A percentile compares a stretch with the other conserved stretches of the same genome.
Evolutionary conservation across 768 basidiomycete species (phyloP).

Genomic region (Sarcodon aspratus): DNA sequence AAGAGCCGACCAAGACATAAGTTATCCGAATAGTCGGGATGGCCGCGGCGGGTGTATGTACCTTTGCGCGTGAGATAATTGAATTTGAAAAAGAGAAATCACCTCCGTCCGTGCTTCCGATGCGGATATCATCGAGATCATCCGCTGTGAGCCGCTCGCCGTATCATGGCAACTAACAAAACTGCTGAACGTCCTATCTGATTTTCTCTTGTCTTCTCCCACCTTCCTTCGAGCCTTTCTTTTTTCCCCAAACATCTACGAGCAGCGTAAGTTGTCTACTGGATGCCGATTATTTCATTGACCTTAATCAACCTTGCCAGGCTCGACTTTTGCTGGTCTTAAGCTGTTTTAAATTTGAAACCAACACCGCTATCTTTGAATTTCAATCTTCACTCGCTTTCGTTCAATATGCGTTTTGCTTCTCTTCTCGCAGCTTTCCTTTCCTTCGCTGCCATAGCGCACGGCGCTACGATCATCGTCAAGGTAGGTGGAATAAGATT

Average conservation of each 20-base stretch:
- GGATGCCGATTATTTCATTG: not conserved
- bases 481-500: constrained; percentile 14
- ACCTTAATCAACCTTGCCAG: not conserved
- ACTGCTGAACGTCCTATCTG: not conserved
- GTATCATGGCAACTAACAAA: not conserved
- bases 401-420: constrained; percentile 40
- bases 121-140: no score
- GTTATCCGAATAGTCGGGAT: no score
- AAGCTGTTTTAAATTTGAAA: not conserved
- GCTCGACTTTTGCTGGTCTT: not conserved
- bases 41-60: not conserved
- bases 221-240: not conserved
- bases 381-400: constrained; percentile 5
- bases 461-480: constrained; percentile 11
- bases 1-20: not conserved
- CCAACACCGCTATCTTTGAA: not conserved
- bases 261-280: not conserved
- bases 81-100: no score
- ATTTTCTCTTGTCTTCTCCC: not conserved
- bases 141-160: not conserved
- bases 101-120: no score
- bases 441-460: constrained; percentile 33
- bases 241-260: not conserved
- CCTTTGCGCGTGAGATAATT: no score
- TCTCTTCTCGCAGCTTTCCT: constrained; percentile 26